These are phyloP conservation scores for Puya raimondii DNA, from an alignment of 176 grass and related monocot species.

Conservation along the genomic window DNA sequence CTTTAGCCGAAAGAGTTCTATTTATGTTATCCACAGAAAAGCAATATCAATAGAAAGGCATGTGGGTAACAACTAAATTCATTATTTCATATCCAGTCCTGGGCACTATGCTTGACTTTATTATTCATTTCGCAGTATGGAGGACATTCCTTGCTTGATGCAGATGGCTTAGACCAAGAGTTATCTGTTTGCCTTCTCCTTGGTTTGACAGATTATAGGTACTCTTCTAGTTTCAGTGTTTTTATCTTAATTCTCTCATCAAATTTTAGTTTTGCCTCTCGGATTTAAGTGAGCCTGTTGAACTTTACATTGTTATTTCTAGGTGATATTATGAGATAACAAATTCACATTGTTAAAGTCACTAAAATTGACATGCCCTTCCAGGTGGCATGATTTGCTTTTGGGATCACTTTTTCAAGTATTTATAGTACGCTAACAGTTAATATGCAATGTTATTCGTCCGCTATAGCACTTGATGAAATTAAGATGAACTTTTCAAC, in stretches of 20 bases:
- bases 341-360: background rate
- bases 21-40: background rate
- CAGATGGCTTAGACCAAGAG: constrained; percentile 30
- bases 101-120: background rate
- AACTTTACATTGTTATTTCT: background rate
- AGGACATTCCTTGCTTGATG: constrained; percentile 37
- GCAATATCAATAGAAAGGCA: background rate
- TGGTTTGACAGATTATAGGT: constrained; percentile 97
- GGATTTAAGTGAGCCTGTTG: background rate
- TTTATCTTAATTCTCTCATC: constrained; percentile 4
- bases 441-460: background rate
- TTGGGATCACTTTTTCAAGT: background rate
- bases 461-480: background rate
- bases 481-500: background rate
- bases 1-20: background rate
- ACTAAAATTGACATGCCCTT: background rate
- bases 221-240: background rate
- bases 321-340: background rate
- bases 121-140: constrained; percentile 54
- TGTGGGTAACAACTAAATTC: background rate
- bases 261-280: constrained; percentile 6
- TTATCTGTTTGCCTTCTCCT: constrained; percentile 54
- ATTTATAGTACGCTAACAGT: background rate
- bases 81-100: background rate
- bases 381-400: background rate